Evolutionary conservation across 2,329 filamentous ascomycete species (phyloP).

Genomic region (Gnomoniopsis smithogilvyi): DNA sequence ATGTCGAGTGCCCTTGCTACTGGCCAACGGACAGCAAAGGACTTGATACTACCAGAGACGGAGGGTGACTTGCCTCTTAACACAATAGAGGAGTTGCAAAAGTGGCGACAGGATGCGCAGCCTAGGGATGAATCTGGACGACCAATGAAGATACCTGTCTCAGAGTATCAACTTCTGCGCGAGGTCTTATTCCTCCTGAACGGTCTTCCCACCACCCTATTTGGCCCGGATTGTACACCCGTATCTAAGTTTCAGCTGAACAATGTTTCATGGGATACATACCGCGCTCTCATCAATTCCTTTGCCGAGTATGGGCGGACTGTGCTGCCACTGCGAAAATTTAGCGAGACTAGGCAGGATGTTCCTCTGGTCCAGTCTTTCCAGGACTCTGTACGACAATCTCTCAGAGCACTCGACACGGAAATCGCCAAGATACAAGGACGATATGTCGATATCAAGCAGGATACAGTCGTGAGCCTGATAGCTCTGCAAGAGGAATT

Average conservation of each 20-base stretch:
- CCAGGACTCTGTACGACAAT: slow-evolving; percentile 57
- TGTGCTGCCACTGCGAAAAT: slow-evolving; percentile 43
- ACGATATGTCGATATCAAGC: slow-evolving; percentile 51
- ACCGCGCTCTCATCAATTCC: slow-evolving; percentile 43
- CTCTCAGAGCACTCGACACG: slow-evolving; percentile 56
- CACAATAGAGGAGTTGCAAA: slow-evolving; percentile 39
- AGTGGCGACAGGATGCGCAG: slow-evolving; percentile 37
- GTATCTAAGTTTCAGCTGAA: slow-evolving; percentile 42
- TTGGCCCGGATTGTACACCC: slow-evolving; percentile 42
- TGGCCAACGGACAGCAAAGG: slow-evolving; percentile 25
- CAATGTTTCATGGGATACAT: slow-evolving; percentile 47
- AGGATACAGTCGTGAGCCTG: slow-evolving; percentile 63
- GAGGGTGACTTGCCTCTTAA: slow-evolving; percentile 32
- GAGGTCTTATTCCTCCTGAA: slow-evolving; percentile 84
- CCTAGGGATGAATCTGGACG: slow-evolving; percentile 28
- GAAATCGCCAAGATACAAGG: slow-evolving; percentile 58
- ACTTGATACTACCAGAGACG: slow-evolving; percentile 28
- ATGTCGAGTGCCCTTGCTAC: slow-evolving; percentile 27
- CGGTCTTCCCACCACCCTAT: slow-evolving; percentile 73
- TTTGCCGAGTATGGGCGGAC: slow-evolving; percentile 46
- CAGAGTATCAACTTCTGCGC: slow-evolving; percentile 70
- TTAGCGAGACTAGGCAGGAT: slow-evolving; percentile 39
- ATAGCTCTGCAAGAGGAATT: slow-evolving; percentile 59
- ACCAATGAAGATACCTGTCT: slow-evolving; percentile 45
- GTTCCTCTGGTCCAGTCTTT: slow-evolving; percentile 69